These are phyloP conservation scores for Colletotrichum karsti DNA, from an alignment of 2,329 filamentous ascomycete species.

Conservation along the genomic window DNA sequence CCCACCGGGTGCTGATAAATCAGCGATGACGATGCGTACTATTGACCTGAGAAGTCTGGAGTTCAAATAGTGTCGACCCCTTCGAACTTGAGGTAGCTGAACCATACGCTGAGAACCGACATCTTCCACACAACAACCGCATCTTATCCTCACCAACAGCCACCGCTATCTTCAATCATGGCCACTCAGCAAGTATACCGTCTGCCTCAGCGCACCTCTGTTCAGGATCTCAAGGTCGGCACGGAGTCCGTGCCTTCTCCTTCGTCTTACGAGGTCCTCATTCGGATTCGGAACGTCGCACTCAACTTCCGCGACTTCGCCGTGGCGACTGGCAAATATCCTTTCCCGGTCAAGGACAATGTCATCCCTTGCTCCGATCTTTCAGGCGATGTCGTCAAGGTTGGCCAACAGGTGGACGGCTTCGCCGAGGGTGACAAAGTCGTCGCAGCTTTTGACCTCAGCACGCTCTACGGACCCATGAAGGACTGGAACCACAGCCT, in stretches of 20 bases:
- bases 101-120: neutral
- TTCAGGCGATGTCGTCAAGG: conserved; percentile 42
- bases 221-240: conserved; percentile 33
- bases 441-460: conserved; percentile 34
- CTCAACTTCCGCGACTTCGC: conserved; percentile 45
- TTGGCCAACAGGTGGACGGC: conserved; percentile 35
- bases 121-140: neutral
- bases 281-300: conserved; percentile 38
- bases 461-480: conserved; percentile 36
- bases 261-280: conserved; percentile 37
- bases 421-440: conserved; percentile 42
- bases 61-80: neutral
- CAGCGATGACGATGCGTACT: neutral
- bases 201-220: conserved; percentile 17
- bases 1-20: neutral
- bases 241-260: conserved; percentile 36
- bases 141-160: neutral
- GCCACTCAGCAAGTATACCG: conserved; percentile 14
- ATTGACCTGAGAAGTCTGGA: neutral
- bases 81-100: neutral
- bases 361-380: conserved; percentile 46
- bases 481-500: conserved; percentile 32
- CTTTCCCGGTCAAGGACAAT: conserved; percentile 39
- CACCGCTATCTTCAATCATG: neutral
- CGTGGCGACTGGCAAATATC: conserved; percentile 39